These are phyloP conservation scores for Kernera saxatilis DNA, from an alignment of 345 rosid genomes.

Conservation along the genomic window DNA sequence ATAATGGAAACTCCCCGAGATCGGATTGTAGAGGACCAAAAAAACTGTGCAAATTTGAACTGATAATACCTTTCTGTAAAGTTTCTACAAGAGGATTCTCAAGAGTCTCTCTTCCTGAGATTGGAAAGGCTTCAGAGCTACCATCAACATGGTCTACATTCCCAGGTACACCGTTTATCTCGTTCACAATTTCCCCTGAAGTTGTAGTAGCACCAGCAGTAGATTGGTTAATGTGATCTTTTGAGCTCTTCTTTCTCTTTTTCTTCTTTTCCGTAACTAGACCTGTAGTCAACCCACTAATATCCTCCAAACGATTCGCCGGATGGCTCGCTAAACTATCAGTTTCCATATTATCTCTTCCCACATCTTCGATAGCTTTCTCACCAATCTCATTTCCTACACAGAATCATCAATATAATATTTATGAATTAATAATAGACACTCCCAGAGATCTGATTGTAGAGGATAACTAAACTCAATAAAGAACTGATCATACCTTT, in stretches of 20 bases:
- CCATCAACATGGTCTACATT: conserved; percentile 7
- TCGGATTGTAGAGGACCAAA: background rate
- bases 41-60: background rate
- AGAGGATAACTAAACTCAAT: background rate
- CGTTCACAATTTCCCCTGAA: background rate
- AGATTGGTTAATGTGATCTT: conserved; percentile 9
- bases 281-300: background rate
- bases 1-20: background rate
- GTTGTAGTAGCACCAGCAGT: background rate
- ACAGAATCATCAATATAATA: background rate
- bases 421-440: background rate
- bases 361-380: background rate
- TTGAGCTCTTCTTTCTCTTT: background rate
- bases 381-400: background rate
- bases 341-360: background rate
- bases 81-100: background rate
- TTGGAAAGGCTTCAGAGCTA: background rate
- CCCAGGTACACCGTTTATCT: background rate
- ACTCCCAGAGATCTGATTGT: background rate
- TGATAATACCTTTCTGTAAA: conserved; percentile 11
- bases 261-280: conserved; percentile 8
- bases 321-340: background rate
- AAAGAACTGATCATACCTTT: background rate
- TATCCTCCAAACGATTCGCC: background rate
- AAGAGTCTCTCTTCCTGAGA: background rate